A percentile compares a stretch with the other conserved stretches of the same genome.
phyloP scores from a whole-genome alignment of 2,329 filamentous ascomycete species.

The Pseudofabraea citricarpa region DNA sequence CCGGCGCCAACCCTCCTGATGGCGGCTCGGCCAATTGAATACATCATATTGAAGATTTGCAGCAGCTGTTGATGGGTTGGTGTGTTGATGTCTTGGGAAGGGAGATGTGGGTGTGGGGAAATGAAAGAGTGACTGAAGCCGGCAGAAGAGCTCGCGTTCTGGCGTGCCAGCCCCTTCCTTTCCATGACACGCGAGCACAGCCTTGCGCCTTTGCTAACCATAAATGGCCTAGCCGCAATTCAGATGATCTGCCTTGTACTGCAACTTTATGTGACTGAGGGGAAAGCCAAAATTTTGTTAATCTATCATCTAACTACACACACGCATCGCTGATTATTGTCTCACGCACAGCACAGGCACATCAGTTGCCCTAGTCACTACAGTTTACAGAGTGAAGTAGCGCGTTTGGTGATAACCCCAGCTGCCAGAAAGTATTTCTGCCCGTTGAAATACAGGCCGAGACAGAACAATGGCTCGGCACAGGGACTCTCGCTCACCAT shows the following conservation, averaged over 20 bases:
- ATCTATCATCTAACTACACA: no score
- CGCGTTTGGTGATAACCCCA: constrained; percentile 4
- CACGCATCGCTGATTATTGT: no score
- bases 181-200: constrained; percentile 12
- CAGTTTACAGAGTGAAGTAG: no score
- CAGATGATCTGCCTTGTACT: neutral
- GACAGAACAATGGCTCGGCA: constrained; percentile 51
- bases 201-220: neutral
- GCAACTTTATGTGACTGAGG: no score
- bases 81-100: neutral
- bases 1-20: constrained; percentile 18
- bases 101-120: neutral
- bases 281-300: no score
- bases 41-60: constrained; percentile 24
- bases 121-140: neutral
- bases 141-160: neutral
- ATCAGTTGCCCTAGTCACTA: no score
- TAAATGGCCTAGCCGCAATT: neutral
- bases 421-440: constrained; percentile 40
- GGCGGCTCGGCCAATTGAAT: constrained; percentile 26
- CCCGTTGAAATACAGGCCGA: constrained; percentile 20
- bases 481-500: constrained; percentile 77
- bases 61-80: neutral
- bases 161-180: constrained; percentile 13
- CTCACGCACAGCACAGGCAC: no score